Percentiles rank a stretch among this genome's conserved stretches.
These are phyloP conservation scores for Clavariopsis aquatica DNA, from an alignment of 495 filamentous ascomycete species.

Conservation along the genomic window DNA sequence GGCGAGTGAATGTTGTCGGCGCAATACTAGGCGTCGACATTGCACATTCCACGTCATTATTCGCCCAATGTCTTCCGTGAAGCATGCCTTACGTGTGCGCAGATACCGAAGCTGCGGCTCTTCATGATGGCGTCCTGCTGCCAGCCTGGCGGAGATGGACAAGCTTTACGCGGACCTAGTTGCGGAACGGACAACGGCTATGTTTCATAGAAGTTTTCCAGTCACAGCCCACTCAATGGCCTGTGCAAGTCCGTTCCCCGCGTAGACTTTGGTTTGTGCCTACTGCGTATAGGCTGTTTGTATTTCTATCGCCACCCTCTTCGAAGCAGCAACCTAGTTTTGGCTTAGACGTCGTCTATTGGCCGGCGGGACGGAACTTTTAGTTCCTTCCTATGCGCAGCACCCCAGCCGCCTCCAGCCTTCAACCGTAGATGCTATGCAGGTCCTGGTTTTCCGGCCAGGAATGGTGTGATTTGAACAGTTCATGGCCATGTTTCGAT, in stretches of 20 bases:
- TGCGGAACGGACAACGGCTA: not conserved
- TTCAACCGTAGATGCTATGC: not conserved
- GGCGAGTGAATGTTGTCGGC: too few species aligned
- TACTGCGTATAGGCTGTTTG: too few species aligned
- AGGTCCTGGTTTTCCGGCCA: not conserved
- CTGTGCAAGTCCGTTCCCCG: not conserved
- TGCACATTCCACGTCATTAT: too few species aligned
- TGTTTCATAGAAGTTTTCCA: not conserved
- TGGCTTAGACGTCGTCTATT: not conserved
- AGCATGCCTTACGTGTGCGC: too few species aligned
- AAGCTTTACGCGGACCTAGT: not conserved
- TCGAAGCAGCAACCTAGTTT: not conserved
- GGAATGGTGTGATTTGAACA: not conserved
- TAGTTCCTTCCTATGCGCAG: too few species aligned
- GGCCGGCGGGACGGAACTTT: not conserved
- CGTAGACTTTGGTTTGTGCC: not conserved
- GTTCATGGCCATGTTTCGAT: not conserved
- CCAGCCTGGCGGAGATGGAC: not conserved
- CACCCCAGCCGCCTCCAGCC: too few species aligned
- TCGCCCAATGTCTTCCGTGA: too few species aligned
- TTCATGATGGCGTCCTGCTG: too few species aligned
- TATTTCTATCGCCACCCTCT: not conserved
- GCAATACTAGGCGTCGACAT: too few species aligned
- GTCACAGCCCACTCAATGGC: not conserved
- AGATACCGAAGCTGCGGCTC: too few species aligned